Evolutionary conservation across 192 early-diverging fungal genomes (phyloP), one percentile per base, ranked within the genome.

Genomic region (Gryganskiella cystojenkinii): DNA sequence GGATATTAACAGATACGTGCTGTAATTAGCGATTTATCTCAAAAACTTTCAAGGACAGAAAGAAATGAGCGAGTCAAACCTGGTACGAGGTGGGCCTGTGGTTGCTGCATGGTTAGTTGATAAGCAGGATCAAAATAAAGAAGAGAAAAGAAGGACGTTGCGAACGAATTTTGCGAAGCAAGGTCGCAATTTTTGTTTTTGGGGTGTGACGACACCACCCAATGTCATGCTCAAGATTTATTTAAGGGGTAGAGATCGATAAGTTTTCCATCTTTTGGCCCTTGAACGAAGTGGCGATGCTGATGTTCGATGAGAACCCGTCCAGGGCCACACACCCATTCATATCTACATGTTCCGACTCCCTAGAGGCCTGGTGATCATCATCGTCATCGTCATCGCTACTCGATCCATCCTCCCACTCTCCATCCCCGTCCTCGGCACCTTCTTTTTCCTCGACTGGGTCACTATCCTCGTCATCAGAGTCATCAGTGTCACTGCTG

Each of bases 371-470:
- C 15, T 20, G 57, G 27, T 56, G 20, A 17, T 62, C 58, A 24
- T 67, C 61, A 33, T 59, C 55, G 22, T 62, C 61, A 3, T 75
- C 67, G 1, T 75, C 56, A 4, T 71, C 72, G 22, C 42, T 67
- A 20, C 69, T 80, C 1, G 56, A 45, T 2, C 60, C 61, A 3
- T 69, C 79, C n/a, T 81, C 71, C 67, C 61, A 70, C 57, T 76
- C 80, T 42, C 62, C 71, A 64, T 82, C 80, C 0, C 68, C 69
- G 34, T 76, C 72, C 17, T 63, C 64, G 4, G 71, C 65, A 19
- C 49, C 61, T 15, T 80, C 74, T 25, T 83, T 61, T 19, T 64
- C 61, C 20, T 57, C 34, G 0, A 22, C 27, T 20, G 30, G 56
- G 10, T 56, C 53, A 42, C 53, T 49, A 11, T 71, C 69, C 1